These are phyloP conservation scores for Dictyostelium discoideum DNA, from an alignment of 78 protist genomes.

Conservation along the genomic window DNA sequence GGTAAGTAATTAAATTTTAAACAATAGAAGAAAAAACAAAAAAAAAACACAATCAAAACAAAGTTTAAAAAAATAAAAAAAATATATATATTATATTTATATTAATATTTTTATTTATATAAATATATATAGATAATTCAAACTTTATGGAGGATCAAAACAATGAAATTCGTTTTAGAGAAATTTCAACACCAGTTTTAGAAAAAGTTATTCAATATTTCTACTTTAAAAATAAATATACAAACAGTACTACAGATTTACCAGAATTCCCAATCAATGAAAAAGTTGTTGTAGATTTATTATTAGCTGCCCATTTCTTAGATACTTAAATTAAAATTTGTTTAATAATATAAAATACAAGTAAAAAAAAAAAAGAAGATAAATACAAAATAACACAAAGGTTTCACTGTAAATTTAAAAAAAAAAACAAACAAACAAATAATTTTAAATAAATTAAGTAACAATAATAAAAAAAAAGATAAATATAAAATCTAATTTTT, in stretches of 20 bases:
- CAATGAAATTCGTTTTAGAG: constrained; percentile 83
- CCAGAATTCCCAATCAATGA: constrained; percentile 91
- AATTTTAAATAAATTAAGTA: not conserved
- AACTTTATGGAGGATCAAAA: constrained; percentile 86
- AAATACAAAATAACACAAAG: not conserved
- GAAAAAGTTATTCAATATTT: constrained; percentile 88
- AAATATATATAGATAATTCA: not conserved
- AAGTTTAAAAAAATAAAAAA: not conserved
- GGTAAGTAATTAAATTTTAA: constrained; percentile 33
- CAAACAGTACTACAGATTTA: constrained; percentile 83
- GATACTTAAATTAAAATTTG: constrained; percentile 69
- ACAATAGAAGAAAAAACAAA: too few species aligned
- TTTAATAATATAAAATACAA: not conserved
- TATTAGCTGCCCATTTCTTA: constrained; percentile 90
- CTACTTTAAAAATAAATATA: constrained; percentile 84
- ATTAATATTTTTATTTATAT: too few species aligned
- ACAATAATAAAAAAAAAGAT: not conserved
- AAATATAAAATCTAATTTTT: not conserved
- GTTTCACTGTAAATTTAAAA: not conserved
- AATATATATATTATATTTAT: not conserved
- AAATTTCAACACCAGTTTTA: constrained; percentile 83
- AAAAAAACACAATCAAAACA: not conserved
- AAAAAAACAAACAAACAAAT: not conserved
- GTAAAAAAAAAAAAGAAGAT: not conserved
- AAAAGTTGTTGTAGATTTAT: constrained; percentile 89